Evolutionary conservation across 495 filamentous ascomycete species (phyloP).

Genomic region (Podospora appendiculata): DNA sequence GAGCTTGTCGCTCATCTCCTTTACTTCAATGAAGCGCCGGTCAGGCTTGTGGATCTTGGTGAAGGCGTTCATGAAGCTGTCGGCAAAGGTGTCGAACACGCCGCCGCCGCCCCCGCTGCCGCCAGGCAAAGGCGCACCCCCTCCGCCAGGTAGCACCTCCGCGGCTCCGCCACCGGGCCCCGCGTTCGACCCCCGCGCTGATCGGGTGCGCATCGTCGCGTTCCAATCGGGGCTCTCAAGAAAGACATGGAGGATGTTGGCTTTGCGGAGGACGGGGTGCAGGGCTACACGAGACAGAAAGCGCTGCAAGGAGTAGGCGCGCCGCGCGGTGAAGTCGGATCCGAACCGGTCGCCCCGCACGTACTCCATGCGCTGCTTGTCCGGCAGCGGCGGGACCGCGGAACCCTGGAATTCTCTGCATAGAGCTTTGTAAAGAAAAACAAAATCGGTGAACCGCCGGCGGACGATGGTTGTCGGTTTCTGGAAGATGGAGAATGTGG

Average conservation of each 20-base stretch:
- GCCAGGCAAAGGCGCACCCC: neutral
- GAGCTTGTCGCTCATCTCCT: constrained; percentile 87
- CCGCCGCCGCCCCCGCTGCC: constrained; percentile 39
- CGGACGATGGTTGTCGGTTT: constrained; percentile 68
- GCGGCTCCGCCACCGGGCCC: constrained; percentile 5
- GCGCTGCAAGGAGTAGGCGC: constrained; percentile 84
- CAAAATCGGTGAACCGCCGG: constrained; percentile 92
- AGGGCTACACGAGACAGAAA: constrained; percentile 82
- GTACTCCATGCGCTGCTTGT: constrained; percentile 99
- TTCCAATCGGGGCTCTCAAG: constrained; percentile 95
- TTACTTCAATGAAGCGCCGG: constrained; percentile 86
- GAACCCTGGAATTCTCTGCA: constrained; percentile 78
- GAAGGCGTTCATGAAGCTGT: constrained; percentile 96
- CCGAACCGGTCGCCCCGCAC: constrained; percentile 94
- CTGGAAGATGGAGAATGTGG: constrained; percentile 87
- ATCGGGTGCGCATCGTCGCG: constrained; percentile 76
- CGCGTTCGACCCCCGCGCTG: constrained; percentile 50
- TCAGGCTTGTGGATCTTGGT: constrained; percentile 94
- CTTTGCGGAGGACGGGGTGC: constrained; percentile 84
- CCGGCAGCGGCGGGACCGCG: constrained; percentile 89
- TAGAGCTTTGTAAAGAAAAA: constrained; percentile 89
- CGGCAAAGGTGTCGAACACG: constrained; percentile 88
- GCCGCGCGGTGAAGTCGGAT: constrained; percentile 81
- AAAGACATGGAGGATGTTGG: constrained; percentile 73
- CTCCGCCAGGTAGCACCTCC: neutral